phyloP scores from a whole-genome alignment of 768 basidiomycete species.

The Floccularia luteovirens region DNA sequence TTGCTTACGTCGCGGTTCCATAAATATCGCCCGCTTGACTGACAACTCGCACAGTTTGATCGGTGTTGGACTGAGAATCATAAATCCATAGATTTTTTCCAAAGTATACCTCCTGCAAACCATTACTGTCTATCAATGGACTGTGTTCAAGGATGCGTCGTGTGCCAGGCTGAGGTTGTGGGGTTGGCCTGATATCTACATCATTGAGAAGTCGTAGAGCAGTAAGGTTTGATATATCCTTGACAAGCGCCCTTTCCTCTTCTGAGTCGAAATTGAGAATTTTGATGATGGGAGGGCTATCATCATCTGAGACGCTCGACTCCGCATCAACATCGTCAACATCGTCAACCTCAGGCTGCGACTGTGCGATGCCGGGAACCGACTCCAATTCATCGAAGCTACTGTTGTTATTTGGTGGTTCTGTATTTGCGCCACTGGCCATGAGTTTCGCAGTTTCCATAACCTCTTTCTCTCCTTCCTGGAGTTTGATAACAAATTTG shows the following conservation, averaged over 20 bases:
- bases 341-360: conserved; percentile 18
- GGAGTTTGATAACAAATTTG: conserved; percentile 40
- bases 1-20: conserved; percentile 70
- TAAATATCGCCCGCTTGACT: conserved; percentile 55
- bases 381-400: too few species aligned
- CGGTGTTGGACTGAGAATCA: conserved; percentile 55
- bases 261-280: conserved; percentile 38
- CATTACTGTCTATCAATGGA: conserved; percentile 51
- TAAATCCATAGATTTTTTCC: conserved; percentile 74
- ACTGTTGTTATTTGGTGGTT: conserved; percentile 13
- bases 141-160: conserved; percentile 42
- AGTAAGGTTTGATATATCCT: conserved; percentile 52
- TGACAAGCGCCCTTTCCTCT: conserved; percentile 31
- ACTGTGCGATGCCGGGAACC: conserved; percentile 11
- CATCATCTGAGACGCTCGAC: conserved; percentile 14
- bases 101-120: conserved; percentile 68
- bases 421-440: conserved; percentile 10
- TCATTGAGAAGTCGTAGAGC: conserved; percentile 68
- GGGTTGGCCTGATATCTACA: conserved; percentile 53
- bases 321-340: conserved; percentile 28
- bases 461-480: conserved; percentile 52
- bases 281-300: conserved; percentile 34
- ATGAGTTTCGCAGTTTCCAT: conserved; percentile 13
- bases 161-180: conserved; percentile 33
- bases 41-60: conserved; percentile 64